Evolutionary conservation across 2,329 filamentous ascomycete species (phyloP).

Genomic region (Fusarium sambucinum): DNA sequence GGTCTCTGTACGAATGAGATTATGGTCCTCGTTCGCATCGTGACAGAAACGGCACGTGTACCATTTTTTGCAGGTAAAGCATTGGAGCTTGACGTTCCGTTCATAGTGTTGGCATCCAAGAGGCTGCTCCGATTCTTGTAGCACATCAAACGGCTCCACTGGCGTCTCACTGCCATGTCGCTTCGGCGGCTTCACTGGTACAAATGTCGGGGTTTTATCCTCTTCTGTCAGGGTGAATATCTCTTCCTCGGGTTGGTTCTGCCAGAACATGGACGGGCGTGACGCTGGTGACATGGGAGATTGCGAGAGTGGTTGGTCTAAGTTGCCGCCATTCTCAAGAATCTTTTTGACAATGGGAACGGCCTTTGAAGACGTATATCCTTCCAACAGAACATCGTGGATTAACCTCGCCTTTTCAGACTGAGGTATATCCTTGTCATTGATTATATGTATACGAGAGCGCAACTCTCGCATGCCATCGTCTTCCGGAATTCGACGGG

Average conservation of each 20-base stretch:
- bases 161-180: constrained; percentile 61
- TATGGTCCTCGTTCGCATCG: constrained; percentile 83
- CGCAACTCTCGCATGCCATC: constrained; percentile 81
- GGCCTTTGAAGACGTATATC: constrained; percentile 63
- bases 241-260: constrained; percentile 60
- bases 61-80: constrained; percentile 89
- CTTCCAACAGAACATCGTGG: constrained; percentile 77
- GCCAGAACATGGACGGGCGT: constrained; percentile 70
- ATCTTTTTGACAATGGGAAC: constrained; percentile 32
- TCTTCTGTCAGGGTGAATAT: constrained; percentile 67
- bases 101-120: constrained; percentile 94
- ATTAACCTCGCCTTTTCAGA: constrained; percentile 78
- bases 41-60: constrained; percentile 97
- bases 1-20: constrained; percentile 83
- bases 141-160: constrained; percentile 33
- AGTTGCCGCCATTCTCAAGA: constrained; percentile 30
- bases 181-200: constrained; percentile 62
- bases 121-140: constrained; percentile 51
- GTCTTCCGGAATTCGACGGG: constrained; percentile 72
- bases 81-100: constrained; percentile 96
- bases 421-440: constrained; percentile 68
- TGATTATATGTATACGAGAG: constrained; percentile 75
- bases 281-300: constrained; percentile 57
- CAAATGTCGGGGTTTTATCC: constrained; percentile 77
- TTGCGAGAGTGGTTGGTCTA: constrained; percentile 54